These are phyloP conservation scores for Collybia sordida DNA, from an alignment of 768 basidiomycete genomes.

Conservation along the genomic window DNA sequence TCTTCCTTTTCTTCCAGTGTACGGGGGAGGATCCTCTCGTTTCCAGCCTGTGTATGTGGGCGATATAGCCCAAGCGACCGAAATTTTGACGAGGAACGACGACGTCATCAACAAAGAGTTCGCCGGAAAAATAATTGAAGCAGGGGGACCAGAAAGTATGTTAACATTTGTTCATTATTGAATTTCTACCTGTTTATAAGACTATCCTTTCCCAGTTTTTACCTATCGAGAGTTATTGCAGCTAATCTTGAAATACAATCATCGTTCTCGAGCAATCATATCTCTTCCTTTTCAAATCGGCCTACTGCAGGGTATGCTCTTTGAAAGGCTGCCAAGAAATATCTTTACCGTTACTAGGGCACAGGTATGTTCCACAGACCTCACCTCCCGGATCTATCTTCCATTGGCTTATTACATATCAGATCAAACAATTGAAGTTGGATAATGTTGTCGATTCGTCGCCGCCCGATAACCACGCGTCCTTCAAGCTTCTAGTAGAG, in stretches of 20 bases:
- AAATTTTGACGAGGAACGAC: constrained; percentile 52
- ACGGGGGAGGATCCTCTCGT: constrained; percentile 61
- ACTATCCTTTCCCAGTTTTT: constrained; percentile 43
- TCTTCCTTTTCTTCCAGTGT: constrained; percentile 75
- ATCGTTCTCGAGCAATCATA: constrained; percentile 54
- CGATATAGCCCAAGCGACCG: constrained; percentile 63
- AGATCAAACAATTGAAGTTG: constrained; percentile 62
- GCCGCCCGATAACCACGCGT: constrained; percentile 24
- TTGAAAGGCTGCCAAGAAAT: constrained; percentile 63
- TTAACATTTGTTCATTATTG: not conserved
- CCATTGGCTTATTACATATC: not conserved
- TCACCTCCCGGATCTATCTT: constrained; percentile 1
- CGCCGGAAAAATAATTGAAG: constrained; percentile 52
- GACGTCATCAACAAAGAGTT: constrained; percentile 37
- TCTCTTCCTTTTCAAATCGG: constrained; percentile 66
- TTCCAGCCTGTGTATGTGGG: constrained; percentile 78
- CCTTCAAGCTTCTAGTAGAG: constrained; percentile 38
- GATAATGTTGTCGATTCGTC: constrained; percentile 53
- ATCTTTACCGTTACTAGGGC: constrained; percentile 69
- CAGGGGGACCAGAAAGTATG: constrained; percentile 37
- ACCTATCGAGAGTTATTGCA: constrained; percentile 70
- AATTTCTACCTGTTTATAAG: not conserved
- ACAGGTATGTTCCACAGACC: constrained; percentile 47
- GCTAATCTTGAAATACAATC: constrained; percentile 53
- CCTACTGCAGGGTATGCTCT: constrained; percentile 58